These are phyloP conservation scores for Xylariaceae sp. DNA, from an alignment of 2,329 filamentous ascomycete genomes.

Conservation along the genomic window DNA sequence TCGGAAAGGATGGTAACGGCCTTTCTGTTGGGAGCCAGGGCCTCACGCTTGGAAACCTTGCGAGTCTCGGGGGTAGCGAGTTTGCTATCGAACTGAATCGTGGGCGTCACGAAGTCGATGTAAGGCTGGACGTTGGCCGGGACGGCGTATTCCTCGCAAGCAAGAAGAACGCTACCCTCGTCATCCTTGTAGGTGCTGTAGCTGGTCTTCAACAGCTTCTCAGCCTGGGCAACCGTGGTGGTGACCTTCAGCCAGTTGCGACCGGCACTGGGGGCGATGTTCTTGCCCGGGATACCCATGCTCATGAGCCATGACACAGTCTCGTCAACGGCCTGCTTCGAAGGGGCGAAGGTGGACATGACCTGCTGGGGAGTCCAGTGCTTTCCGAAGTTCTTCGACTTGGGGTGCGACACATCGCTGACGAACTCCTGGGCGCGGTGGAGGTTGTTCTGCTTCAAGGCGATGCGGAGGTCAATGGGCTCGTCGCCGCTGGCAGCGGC, in stretches of 20 bases:
- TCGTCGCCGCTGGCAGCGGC: background rate
- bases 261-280: background rate
- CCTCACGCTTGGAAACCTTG: background rate
- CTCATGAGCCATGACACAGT: constrained; percentile 6
- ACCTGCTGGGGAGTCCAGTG: constrained; percentile 13
- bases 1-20: background rate
- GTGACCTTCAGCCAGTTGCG: constrained; percentile 13
- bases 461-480: constrained; percentile 8
- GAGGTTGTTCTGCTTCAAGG: constrained; percentile 11
- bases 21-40: constrained; percentile 1
- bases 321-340: background rate
- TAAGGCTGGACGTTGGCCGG: constrained; percentile 4
- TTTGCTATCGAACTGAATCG: constrained; percentile 12
- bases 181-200: constrained; percentile 6
- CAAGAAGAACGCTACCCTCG: constrained; percentile 1
- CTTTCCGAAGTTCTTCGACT: constrained; percentile 4
- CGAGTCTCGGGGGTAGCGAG: background rate
- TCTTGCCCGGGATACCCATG: constrained; percentile 3
- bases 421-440: constrained; percentile 7
- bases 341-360: constrained; percentile 6
- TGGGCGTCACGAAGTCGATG: constrained; percentile 14
- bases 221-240: constrained; percentile 8
- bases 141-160: constrained; percentile 9
- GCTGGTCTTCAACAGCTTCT: constrained; percentile 7
- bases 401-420: constrained; percentile 11